Percentiles rank a stretch among this genome's conserved stretches.
phyloP scores from a whole-genome alignment of 1,139 yeast species.

The Kurtzmaniella quercitrusa region DNA sequence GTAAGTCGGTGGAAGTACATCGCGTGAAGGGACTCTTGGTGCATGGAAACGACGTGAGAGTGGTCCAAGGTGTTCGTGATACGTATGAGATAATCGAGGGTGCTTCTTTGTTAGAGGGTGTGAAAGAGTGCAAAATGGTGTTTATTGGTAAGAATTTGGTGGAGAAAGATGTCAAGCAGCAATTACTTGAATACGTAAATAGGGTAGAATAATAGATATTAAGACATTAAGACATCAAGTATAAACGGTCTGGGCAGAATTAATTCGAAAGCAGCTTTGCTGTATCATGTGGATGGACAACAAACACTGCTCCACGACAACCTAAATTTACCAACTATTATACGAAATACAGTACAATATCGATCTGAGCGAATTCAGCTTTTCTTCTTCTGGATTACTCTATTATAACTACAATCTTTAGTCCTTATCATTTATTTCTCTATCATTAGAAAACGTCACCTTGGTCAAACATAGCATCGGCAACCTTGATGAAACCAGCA shows the following conservation, averaged over 20 bases:
- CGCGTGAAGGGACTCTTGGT: slow-evolving; percentile 76
- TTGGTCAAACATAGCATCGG: slow-evolving; percentile 96
- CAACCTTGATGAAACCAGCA: slow-evolving; percentile 98
- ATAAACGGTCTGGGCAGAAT: too few relatives aligned
- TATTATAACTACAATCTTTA: too few relatives aligned
- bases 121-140: slow-evolving; percentile 55
- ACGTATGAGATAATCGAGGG: slow-evolving; percentile 76
- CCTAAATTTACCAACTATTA: too few relatives aligned
- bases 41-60: slow-evolving; percentile 37
- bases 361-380: too few relatives aligned
- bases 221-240: too few relatives aligned
- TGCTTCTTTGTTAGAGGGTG: slow-evolving; percentile 33
- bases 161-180: slow-evolving; percentile 23
- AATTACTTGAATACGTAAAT: slow-evolving; percentile 15
- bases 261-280: too few relatives aligned
- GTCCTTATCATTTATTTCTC: not conserved
- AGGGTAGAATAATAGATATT: not conserved
- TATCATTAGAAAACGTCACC: slow-evolving; percentile 68
- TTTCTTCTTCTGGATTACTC: too few relatives aligned
- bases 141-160: slow-evolving; percentile 71
- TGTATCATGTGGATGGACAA: too few relatives aligned
- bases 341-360: too few relatives aligned
- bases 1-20: slow-evolving; percentile 59
- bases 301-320: too few relatives aligned
- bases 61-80: slow-evolving; percentile 91